A percentile compares a stretch with the other conserved stretches of the same genome.
These are phyloP conservation scores for Kodamaea arcana DNA, from an alignment of 1,139 yeast species.

Conservation along the genomic window DNA sequence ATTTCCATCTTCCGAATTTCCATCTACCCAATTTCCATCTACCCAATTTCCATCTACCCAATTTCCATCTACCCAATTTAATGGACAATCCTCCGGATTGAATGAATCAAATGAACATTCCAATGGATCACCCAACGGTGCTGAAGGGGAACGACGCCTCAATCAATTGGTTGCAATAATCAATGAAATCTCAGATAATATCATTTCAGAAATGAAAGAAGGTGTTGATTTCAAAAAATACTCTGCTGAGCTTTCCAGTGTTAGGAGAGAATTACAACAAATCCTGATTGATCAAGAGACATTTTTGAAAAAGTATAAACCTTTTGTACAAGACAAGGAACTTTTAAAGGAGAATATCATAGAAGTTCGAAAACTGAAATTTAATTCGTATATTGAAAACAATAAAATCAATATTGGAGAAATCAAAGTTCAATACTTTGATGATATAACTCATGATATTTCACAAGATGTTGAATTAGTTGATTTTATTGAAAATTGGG, in stretches of 20 bases:
- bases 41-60: no score
- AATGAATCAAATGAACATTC: no score
- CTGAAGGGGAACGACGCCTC: constrained; percentile 14
- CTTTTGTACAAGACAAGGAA: constrained; percentile 5
- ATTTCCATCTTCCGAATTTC: no score
- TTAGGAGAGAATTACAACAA: constrained; percentile 29
- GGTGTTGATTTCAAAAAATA: constrained; percentile 22
- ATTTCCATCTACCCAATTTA: neutral
- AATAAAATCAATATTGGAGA: constrained; percentile 14
- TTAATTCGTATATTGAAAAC: constrained; percentile 6
- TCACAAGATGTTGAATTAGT: constrained; percentile 6
- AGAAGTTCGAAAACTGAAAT: constrained; percentile 4
- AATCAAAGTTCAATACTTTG: constrained; percentile 5
- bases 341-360: constrained; percentile 7
- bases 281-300: constrained; percentile 24
- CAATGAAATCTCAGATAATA: constrained; percentile 29
- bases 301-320: constrained; percentile 7
- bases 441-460: constrained; percentile 4
- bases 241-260: constrained; percentile 22
- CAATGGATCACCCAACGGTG: no score
- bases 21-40: no score
- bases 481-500: constrained; percentile 8
- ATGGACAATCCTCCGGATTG: constrained; percentile 2
- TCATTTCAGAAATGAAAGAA: constrained; percentile 13
- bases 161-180: constrained; percentile 30